Evolutionary conservation across 352 stramenopile genomes (phyloP).

Genomic region (Pythium dissimile): DNA sequence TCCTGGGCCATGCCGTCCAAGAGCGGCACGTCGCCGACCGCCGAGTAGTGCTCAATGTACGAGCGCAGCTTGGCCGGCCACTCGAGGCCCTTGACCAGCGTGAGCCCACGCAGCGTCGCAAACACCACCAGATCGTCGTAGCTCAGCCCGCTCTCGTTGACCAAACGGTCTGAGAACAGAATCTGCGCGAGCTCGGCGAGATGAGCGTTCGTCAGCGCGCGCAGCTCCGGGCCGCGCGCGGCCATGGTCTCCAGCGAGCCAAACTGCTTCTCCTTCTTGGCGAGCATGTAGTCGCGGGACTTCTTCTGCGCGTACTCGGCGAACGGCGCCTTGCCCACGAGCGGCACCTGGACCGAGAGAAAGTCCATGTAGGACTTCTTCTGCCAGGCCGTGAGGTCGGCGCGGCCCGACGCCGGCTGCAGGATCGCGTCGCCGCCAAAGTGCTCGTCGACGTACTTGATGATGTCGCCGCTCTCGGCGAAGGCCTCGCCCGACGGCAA

Average conservation of each 20-base stretch:
- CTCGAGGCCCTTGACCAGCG: conserved; percentile 45
- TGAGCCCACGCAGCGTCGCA: conserved; percentile 39
- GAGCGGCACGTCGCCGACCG: conserved; percentile 37
- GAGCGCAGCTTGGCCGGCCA: conserved; percentile 43
- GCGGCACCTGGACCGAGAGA: conserved; percentile 35
- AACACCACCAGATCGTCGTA: conserved; percentile 59
- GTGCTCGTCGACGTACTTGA: conserved; percentile 40
- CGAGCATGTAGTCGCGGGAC: conserved; percentile 48
- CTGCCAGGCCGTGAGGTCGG: conserved; percentile 43
- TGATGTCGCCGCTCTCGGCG: conserved; percentile 42
- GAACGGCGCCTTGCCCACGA: conserved; percentile 37
- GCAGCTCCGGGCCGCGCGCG: conserved; percentile 28
- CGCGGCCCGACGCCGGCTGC: conserved; percentile 20
- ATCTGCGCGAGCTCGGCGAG: conserved; percentile 33
- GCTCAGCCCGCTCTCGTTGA: conserved; percentile 38
- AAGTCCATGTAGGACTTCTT: conserved; percentile 30
- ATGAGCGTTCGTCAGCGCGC: conserved; percentile 40
- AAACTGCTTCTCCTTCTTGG: conserved; percentile 51
- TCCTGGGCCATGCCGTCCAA: conserved; percentile 35
- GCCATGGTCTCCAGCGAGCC: conserved; percentile 32
- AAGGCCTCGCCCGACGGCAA: conserved; percentile 25
- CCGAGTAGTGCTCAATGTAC: conserved; percentile 44
- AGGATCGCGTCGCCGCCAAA: conserved; percentile 30
- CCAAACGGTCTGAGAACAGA: conserved; percentile 35
- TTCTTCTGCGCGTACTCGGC: conserved; percentile 40